Conservation (phyloP, 495 filamentous ascomycete genomes). For the Jackrogersella multiformis region DNA sequence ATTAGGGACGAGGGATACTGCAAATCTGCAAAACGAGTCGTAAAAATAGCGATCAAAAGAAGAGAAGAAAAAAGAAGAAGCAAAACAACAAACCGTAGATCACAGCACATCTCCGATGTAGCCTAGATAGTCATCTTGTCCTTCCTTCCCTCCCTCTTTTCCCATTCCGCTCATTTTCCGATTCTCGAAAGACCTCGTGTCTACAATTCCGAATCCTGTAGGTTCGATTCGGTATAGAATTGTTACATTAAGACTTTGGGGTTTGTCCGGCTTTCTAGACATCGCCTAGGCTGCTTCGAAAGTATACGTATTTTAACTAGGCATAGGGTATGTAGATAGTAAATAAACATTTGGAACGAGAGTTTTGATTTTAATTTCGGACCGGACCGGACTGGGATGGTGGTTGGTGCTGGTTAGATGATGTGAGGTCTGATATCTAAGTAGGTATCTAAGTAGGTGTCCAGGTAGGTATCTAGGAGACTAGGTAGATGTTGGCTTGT, state of each 20-base stretch:
- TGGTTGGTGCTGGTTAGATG: background rate
- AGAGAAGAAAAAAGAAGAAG: constrained; percentile 8
- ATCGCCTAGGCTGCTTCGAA: background rate
- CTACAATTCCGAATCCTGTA: constrained; percentile 21
- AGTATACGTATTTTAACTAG: constrained; percentile 14
- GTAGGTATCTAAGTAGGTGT: too few relatives aligned
- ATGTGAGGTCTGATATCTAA: too few relatives aligned
- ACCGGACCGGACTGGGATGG: too few relatives aligned
- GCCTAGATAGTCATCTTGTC: constrained; percentile 13
- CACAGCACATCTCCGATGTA: constrained; percentile 10
- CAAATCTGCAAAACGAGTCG: constrained; percentile 1
- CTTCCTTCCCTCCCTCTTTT: constrained; percentile 13
- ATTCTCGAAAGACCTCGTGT: background rate
- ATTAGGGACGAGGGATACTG: constrained; percentile 16
- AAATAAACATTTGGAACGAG: background rate
- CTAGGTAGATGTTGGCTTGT: too few relatives aligned
- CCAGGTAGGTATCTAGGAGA: too few relatives aligned
- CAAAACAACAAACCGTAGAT: constrained; percentile 27
- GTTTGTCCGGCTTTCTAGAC: constrained; percentile 12
- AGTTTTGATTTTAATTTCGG: too few relatives aligned
- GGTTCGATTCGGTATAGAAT: constrained; percentile 15
- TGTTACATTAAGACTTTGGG: constrained; percentile 4
- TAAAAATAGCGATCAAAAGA: background rate
- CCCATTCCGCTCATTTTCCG: constrained; percentile 6
- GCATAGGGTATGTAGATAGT: background rate